phyloP scores from a whole-genome alignment of 2,329 filamentous ascomycete genomes.

The Aspergillus eucalypticola region DNA sequence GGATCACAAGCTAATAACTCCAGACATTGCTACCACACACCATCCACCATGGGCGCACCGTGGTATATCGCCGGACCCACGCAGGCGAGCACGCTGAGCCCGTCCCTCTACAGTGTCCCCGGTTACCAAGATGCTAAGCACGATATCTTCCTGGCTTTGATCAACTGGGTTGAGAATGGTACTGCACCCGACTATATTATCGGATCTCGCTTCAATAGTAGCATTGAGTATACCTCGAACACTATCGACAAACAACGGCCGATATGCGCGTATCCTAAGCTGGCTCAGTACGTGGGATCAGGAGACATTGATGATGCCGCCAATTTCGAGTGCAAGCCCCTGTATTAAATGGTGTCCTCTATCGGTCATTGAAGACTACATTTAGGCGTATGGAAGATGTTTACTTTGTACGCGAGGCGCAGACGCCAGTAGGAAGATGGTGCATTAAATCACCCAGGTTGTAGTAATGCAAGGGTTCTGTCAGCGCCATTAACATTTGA shows the following conservation, averaged over 20 bases:
- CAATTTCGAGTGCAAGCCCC: neutral
- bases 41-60: neutral
- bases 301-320: neutral
- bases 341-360: neutral
- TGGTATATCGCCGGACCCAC: conserved; percentile 6
- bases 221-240: neutral
- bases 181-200: neutral
- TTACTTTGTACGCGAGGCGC: too few relatives aligned
- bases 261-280: neutral
- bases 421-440: too few relatives aligned
- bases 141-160: neutral
- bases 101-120: neutral
- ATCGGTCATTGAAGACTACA: neutral
- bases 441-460: too few relatives aligned
- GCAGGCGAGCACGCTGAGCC: neutral
- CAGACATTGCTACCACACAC: conserved; percentile 1
- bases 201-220: neutral
- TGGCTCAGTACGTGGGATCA: neutral
- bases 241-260: neutral
- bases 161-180: neutral
- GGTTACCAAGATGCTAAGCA: neutral
- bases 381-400: too few relatives aligned
- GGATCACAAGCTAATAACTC: neutral
- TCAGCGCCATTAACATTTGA: too few relatives aligned
- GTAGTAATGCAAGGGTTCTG: too few relatives aligned